Conservation (phyloP, 352 stramenopile species). For the Pythium guiyangense region DNA sequence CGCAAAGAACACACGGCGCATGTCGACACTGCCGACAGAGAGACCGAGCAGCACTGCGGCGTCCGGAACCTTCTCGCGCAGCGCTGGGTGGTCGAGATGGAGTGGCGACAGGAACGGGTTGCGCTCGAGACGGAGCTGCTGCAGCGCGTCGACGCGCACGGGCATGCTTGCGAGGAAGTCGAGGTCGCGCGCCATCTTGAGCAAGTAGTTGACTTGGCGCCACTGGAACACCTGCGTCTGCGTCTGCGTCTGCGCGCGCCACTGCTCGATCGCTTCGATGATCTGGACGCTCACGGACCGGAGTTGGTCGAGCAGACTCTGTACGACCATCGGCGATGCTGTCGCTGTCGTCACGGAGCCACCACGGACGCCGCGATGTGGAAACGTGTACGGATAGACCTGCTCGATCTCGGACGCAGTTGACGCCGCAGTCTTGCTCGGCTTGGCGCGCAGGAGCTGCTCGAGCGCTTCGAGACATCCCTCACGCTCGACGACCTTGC, state of each 20-base stretch:
- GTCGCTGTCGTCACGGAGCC: conserved; percentile 9
- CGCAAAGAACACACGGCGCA: conserved; percentile 46
- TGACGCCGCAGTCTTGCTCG: not conserved
- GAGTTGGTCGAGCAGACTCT: conserved; percentile 62
- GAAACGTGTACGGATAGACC: conserved; percentile 21
- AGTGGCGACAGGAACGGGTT: conserved; percentile 65
- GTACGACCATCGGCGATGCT: conserved; percentile 50
- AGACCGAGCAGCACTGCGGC: conserved; percentile 27
- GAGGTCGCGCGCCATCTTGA: conserved; percentile 71
- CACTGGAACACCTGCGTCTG: conserved; percentile 55
- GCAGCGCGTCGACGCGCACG: conserved; percentile 31
- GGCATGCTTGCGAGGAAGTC: conserved; percentile 42
- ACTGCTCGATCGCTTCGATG: conserved; percentile 62
- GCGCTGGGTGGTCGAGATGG: conserved; percentile 48
- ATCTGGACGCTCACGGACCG: conserved; percentile 58
- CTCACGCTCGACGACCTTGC: conserved; percentile 78
- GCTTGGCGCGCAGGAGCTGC: conserved; percentile 30
- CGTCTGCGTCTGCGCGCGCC: conserved; percentile 24
- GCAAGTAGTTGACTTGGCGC: conserved; percentile 71
- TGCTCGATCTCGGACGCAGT: conserved; percentile 8
- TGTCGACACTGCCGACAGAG: conserved; percentile 51
- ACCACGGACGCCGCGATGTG: not conserved
- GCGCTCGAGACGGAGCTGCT: conserved; percentile 38
- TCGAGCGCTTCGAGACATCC: conserved; percentile 71
- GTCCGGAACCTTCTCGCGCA: conserved; percentile 25